Evolutionary conservation across 305 asterid genomes (phyloP).

Genomic region (Fraxinus floribunda): DNA sequence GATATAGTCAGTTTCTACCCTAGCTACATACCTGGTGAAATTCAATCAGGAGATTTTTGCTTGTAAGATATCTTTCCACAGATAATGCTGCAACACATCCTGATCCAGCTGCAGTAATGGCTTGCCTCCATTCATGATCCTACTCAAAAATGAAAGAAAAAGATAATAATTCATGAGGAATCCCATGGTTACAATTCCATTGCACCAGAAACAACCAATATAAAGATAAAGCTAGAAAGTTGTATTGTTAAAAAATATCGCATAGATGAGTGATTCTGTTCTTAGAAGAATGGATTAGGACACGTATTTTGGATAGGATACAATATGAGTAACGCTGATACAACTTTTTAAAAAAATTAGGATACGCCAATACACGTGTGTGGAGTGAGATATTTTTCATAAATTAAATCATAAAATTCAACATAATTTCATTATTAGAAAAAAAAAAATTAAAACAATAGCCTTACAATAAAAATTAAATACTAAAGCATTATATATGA

Average conservation of each 20-base stretch:
- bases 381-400: not conserved
- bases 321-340: not conserved
- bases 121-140: conserved; percentile 99
- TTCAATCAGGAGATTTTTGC: conserved; percentile 73
- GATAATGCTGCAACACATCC: conserved; percentile 96
- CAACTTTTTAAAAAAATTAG: not conserved
- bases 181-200: not conserved
- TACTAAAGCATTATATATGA: not conserved
- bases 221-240: not conserved
- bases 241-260: not conserved
- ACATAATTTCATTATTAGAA: not conserved
- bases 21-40: conserved; percentile 82
- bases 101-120: conserved; percentile 96
- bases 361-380: not conserved
- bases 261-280: not conserved
- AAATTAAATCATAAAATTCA: not conserved
- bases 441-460: not conserved
- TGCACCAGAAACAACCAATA: conserved; percentile 1
- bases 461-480: not conserved
- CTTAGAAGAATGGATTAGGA: not conserved
- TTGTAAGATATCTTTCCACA: conserved; percentile 91
- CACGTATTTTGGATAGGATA: not conserved
- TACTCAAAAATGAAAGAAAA: conserved; percentile 27
- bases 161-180: conserved; percentile 4
- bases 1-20: conserved; percentile 7